phyloP scores from a whole-genome alignment of 1,139 yeast genomes.

The Magnusiomyces magnusii region DNA sequence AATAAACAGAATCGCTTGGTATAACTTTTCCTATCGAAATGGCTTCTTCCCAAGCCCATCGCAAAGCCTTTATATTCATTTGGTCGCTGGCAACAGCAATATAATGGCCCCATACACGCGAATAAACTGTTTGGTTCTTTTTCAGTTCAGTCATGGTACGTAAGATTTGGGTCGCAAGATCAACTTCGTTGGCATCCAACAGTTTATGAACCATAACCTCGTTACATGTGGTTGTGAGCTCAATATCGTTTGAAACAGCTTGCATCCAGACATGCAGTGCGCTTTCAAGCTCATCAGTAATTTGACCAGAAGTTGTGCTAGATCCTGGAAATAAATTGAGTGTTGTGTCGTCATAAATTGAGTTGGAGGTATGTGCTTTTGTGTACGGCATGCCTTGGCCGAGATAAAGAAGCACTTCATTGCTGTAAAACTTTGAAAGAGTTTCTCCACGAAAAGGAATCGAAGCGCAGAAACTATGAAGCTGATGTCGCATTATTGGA shows the following conservation, averaged over 20 bases:
- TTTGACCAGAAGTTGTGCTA: not conserved
- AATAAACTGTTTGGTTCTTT: slow-evolving; percentile 19
- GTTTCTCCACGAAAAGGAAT: not conserved
- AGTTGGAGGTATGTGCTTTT: not conserved
- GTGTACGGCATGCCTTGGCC: not conserved
- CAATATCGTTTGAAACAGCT: not conserved
- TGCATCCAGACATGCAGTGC: not conserved
- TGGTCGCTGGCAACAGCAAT: slow-evolving; percentile 24
- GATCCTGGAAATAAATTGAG: not conserved
- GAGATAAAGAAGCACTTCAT: not conserved
- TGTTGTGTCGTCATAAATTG: not conserved
- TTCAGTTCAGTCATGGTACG: slow-evolving; percentile 18
- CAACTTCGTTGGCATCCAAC: slow-evolving; percentile 25
- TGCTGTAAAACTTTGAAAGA: not conserved
- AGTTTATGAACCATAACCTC: slow-evolving; percentile 27
- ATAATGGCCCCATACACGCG: slow-evolving; percentile 34
- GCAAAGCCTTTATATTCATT: slow-evolving; percentile 23
- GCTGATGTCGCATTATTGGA: not conserved
- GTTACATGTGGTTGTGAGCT: slow-evolving; percentile 16
- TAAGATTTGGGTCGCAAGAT: slow-evolving; percentile 27
- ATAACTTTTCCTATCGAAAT: slow-evolving; percentile 29
- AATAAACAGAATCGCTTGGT: slow-evolving; percentile 28
- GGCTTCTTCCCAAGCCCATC: slow-evolving; percentile 29
- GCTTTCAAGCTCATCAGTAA: not conserved
- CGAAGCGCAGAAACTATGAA: not conserved